phyloP scores from a whole-genome alignment of 2,329 filamentous ascomycete genomes.

The Hypoxylon sp. region DNA sequence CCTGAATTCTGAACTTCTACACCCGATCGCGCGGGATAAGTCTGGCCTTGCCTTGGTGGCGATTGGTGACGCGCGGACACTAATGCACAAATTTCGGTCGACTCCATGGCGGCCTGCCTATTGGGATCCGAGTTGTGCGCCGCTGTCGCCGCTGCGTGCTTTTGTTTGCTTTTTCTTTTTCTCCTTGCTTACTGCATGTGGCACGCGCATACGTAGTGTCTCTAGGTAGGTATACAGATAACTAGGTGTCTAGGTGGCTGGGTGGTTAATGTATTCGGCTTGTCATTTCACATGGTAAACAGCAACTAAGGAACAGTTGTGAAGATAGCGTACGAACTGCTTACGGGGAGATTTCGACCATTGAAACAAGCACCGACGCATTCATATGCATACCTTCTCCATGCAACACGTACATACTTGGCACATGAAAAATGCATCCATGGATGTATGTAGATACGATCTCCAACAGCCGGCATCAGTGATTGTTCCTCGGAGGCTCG shows the following conservation, averaged over 20 bases:
- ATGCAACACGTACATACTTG: neutral
- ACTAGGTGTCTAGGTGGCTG: too few species aligned
- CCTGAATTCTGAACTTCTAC: neutral
- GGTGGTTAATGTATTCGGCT: neutral
- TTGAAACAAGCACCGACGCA: neutral
- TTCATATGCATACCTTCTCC: neutral
- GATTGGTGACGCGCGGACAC: neutral
- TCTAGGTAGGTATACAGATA: neutral
- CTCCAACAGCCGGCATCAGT: too few species aligned
- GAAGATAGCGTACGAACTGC: too few species aligned
- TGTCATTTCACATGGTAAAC: neutral
- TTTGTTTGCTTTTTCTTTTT: neutral
- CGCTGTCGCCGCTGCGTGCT: neutral
- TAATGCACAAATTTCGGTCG: conserved; percentile 5
- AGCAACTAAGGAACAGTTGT: too few species aligned
- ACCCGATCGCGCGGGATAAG: neutral
- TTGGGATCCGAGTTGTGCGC: conserved; percentile 2
- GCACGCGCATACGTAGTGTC: neutral
- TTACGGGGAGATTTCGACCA: neutral
- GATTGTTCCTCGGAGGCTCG: too few species aligned
- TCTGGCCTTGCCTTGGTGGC: neutral
- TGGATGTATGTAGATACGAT: neutral
- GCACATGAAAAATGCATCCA: neutral
- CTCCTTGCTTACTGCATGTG: neutral
- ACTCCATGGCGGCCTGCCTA: conserved; percentile 1